Evolutionary conservation across 352 stramenopile genomes (phyloP).

Genomic region (Chloridella minuta): DNA sequence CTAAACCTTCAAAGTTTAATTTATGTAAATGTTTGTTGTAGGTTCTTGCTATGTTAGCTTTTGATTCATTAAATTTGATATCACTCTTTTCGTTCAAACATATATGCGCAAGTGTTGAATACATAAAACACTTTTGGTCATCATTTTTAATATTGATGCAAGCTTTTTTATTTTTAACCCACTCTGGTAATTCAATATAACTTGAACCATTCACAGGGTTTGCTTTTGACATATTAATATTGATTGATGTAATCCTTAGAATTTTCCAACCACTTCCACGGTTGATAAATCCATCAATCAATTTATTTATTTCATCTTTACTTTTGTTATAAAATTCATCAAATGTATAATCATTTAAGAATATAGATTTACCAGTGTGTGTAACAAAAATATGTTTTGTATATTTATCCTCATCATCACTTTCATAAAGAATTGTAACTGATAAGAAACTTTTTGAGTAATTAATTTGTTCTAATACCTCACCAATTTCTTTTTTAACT

Average conservation of each 20-base stretch:
- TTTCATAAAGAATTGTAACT: no score
- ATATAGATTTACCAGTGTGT: no score
- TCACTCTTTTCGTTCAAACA: no score
- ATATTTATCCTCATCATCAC: no score
- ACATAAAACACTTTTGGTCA: slow-evolving; percentile 8
- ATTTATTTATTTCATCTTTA: no score
- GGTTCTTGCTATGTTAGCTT: neutral
- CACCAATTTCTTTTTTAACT: no score
- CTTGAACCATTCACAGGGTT: neutral
- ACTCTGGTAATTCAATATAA: neutral
- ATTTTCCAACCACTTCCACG: neutral
- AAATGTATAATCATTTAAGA: no score
- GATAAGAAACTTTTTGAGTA: no score
- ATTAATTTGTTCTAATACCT: no score
- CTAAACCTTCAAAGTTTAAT: neutral
- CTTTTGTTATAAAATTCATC: no score
- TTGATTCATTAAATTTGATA: neutral
- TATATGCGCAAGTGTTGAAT: neutral
- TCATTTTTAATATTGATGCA: slow-evolving; percentile 9
- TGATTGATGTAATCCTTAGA: neutral
- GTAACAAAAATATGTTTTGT: no score
- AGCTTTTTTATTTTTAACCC: neutral
- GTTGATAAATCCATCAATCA: no score
- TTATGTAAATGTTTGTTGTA: neutral
- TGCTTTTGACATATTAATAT: neutral